Evolutionary conservation across 495 filamentous ascomycete genomes (phyloP).

Genomic region (Penicillium antarcticum): DNA sequence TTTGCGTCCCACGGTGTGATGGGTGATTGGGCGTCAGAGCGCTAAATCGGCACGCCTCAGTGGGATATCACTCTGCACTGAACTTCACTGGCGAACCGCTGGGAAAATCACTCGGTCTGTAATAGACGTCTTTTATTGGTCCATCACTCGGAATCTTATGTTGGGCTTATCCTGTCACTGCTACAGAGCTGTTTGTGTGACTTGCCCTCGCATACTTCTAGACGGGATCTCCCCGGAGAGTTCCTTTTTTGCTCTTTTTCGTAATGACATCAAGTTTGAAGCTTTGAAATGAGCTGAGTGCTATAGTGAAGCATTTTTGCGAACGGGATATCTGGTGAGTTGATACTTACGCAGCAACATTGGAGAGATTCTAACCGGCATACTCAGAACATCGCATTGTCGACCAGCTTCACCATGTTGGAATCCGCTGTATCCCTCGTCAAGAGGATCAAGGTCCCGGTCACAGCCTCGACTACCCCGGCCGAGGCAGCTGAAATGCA

Average conservation of each 20-base stretch:
- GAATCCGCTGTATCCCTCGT: conserved; percentile 42
- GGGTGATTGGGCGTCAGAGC: conserved; percentile 20
- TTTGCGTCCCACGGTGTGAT: not conserved
- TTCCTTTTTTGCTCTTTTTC: conserved; percentile 1
- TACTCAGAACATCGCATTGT: not conserved
- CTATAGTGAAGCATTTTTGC: conserved; percentile 6
- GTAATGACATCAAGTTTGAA: conserved; percentile 1
- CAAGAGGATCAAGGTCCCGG: conserved; percentile 72
- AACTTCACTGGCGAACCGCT: conserved; percentile 7
- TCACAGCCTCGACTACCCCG: conserved; percentile 64
- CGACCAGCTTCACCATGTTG: conserved; percentile 10
- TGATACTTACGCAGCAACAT: not conserved
- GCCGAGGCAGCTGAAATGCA: conserved; percentile 70
- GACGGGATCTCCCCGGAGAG: conserved; percentile 5
- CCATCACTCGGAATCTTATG: not conserved
- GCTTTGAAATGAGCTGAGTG: conserved; percentile 10
- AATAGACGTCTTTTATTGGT: conserved; percentile 9
- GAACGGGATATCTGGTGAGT: conserved; percentile 2
- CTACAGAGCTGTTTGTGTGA: conserved; percentile 7
- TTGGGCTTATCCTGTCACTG: conserved; percentile 14
- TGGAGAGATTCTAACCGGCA: not conserved
- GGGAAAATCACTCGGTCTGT: conserved; percentile 1
- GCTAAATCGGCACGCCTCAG: conserved; percentile 24
- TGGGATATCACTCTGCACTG: conserved; percentile 7
- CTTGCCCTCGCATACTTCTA: conserved; percentile 21